Percentiles rank a stretch among this genome's conserved stretches.
These are phyloP conservation scores for Striga asiatica DNA, from an alignment of 257 asterid genomes.

Conservation along the genomic window DNA sequence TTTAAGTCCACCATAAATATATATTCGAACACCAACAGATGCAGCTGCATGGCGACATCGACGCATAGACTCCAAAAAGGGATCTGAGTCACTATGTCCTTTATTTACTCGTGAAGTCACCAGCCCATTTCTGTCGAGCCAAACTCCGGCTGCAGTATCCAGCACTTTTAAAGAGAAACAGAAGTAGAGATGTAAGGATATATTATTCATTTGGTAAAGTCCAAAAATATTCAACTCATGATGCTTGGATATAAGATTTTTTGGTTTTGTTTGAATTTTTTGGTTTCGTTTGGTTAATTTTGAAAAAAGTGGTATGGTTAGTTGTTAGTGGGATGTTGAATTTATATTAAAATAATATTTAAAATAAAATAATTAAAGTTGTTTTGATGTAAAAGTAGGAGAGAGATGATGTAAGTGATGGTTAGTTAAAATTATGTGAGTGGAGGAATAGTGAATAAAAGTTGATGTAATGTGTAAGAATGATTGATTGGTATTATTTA, in stretches of 20 bases:
- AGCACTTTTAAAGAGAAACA: constrained; percentile 49
- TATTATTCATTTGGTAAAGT: constrained; percentile 1
- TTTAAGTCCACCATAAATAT: constrained; percentile 79
- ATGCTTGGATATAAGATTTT: no score
- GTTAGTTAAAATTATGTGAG: no score
- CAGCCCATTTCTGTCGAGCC: constrained; percentile 86
- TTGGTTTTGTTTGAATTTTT: no score
- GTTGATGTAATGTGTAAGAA: no score
- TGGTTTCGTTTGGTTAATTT: no score
- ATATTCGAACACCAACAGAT: constrained; percentile 83
- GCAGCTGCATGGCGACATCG: constrained; percentile 99
- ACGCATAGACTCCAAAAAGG: constrained; percentile 73
- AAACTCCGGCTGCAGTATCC: constrained; percentile 99
- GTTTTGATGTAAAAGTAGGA: no score
- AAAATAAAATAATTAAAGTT: no score
- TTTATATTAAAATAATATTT: neutral
- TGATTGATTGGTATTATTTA: no score
- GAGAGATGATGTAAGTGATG: no score
- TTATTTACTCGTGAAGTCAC: constrained; percentile 72
- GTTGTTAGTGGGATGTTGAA: no score
- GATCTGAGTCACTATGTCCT: constrained; percentile 50
- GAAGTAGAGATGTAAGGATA: constrained; percentile 11
- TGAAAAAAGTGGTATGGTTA: no score
- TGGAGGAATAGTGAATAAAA: no score
- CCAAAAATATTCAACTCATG: constrained; percentile 1